Evolutionary conservation across 176 grass and related monocot genomes (phyloP), one percentile per base, ranked within the genome.

Genomic region (Stipa capillata): DNA sequence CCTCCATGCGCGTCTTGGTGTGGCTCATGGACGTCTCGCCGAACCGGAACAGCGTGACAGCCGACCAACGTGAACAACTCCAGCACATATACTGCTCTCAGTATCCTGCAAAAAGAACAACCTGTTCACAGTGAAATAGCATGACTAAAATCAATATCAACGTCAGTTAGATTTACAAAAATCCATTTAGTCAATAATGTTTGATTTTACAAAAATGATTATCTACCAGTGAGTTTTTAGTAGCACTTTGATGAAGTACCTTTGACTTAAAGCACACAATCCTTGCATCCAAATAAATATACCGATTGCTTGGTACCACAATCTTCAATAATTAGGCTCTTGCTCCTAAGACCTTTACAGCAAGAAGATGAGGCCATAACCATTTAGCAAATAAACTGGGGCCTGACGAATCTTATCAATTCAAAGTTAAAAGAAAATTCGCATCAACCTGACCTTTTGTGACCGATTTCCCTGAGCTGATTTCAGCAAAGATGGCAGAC

Each of bases 221-320:
- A 31, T 57, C 9, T 25, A 21, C 29, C 28, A 48, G 5, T 52
- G 3, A 54, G 47, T 27, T 27, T 3, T 72, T 55, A 7, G 8
- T 74, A 79, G 24, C 25, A n/a, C 5, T 55, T 65, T 31, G 44
- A 29, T 65, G 18, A 56, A 85, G n/a, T 82, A 91, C 85, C 89
- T 78, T 85, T 91, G 36, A 88, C 51, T 68, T 85, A 82, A 31
- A 86, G 67, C 57, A 92, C 79, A 76, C 60, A 77, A 83, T 92
- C 90, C 40, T 82, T 92, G 83, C 90, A 92, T 74, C 86, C 86
- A 80, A 59, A 92, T 51, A 77, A 43, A 77, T 92, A 89, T 7
- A 86, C 63, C 14, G 90, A 84, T 32, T 92, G 86, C 50, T 88
- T 88, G 24, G 83, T 60, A 72, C 88, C 90, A 59, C 90, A 92